Conservation (phyloP, 306 rosid genomes). For the Ziziphus jujuba region DNA sequence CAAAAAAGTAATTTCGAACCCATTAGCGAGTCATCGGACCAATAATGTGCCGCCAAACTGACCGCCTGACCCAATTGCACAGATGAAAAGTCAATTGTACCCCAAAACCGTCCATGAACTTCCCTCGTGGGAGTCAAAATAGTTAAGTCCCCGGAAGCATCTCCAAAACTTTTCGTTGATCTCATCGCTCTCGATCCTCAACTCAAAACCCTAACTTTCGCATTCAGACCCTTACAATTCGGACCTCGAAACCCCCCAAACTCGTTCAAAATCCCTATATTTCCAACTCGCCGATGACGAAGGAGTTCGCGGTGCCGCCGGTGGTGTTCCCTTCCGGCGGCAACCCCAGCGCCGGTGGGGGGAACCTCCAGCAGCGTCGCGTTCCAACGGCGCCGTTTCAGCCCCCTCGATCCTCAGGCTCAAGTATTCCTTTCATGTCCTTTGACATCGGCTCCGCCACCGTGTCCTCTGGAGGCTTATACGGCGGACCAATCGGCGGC, state of each 20-base stretch:
- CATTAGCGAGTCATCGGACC: neutral
- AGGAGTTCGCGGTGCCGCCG: slow-evolving; percentile 77
- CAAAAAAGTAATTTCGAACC: neutral
- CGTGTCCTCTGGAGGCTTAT: slow-evolving; percentile 55
- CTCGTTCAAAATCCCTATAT: neutral
- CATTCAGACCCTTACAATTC: neutral
- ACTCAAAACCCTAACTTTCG: slow-evolving; percentile 13
- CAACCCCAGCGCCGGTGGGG: slow-evolving; percentile 44
- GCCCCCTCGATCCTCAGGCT: slow-evolving; percentile 54
- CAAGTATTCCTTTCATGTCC: slow-evolving; percentile 90
- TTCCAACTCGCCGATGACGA: slow-evolving; percentile 38
- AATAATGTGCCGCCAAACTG: neutral
- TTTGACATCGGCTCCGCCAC: slow-evolving; percentile 87
- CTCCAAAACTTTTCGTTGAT: neutral
- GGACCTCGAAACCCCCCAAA: neutral
- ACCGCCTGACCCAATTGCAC: neutral
- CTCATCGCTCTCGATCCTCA: slow-evolving; percentile 10
- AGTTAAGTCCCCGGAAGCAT: neutral
- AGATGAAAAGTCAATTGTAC: neutral
- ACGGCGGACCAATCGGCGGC: slow-evolving; percentile 51
- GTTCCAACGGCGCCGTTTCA: slow-evolving; percentile 86
- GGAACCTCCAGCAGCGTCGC: slow-evolving; percentile 64
- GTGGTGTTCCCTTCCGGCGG: slow-evolving; percentile 80
- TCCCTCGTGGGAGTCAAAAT: neutral
- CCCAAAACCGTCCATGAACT: neutral